Conservation (phyloP, 495 filamentous ascomycete species). For the Talaromyces ruber region DNA sequence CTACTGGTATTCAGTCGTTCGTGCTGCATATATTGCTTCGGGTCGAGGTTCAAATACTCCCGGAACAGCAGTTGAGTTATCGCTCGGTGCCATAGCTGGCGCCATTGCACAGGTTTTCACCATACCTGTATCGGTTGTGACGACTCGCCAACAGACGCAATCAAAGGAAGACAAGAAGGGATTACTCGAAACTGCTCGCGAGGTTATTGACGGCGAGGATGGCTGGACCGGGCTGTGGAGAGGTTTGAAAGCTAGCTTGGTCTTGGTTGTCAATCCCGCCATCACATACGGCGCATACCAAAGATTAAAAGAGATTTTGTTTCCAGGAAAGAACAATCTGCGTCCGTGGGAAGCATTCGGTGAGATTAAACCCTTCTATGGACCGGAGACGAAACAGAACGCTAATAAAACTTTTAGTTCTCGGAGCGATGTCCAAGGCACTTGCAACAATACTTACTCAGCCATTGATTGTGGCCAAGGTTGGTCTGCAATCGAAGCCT, state of each 20-base stretch:
- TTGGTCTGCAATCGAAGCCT: constrained; percentile 87
- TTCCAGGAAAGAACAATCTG: constrained; percentile 67
- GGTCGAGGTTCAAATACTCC: constrained; percentile 54
- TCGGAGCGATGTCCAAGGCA: constrained; percentile 89
- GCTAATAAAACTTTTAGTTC: constrained; percentile 44
- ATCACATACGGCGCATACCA: constrained; percentile 99
- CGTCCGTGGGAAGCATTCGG: constrained; percentile 85
- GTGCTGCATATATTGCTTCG: constrained; percentile 69
- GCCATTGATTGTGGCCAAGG: constrained; percentile 96
- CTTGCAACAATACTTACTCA: constrained; percentile 90
- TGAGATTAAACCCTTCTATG: constrained; percentile 36
- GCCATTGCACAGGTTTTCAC: constrained; percentile 94
- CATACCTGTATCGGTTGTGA: constrained; percentile 91
- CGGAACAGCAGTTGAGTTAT: constrained; percentile 77
- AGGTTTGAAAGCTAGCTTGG: constrained; percentile 91
- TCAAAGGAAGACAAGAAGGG: constrained; percentile 76
- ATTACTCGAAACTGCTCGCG: constrained; percentile 75
- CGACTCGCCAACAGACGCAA: constrained; percentile 92
- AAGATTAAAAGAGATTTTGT: constrained; percentile 70
- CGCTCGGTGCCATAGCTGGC: constrained; percentile 79
- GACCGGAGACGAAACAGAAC: background rate
- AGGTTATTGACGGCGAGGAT: constrained; percentile 87
- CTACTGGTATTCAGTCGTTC: constrained; percentile 95
- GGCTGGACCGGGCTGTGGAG: constrained; percentile 87
- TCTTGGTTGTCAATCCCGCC: constrained; percentile 91